Percentiles rank a stretch among this genome's conserved stretches.
phyloP scores from a whole-genome alignment of 2,329 filamentous ascomycete species.

The Rutstroemia sp. region DNA sequence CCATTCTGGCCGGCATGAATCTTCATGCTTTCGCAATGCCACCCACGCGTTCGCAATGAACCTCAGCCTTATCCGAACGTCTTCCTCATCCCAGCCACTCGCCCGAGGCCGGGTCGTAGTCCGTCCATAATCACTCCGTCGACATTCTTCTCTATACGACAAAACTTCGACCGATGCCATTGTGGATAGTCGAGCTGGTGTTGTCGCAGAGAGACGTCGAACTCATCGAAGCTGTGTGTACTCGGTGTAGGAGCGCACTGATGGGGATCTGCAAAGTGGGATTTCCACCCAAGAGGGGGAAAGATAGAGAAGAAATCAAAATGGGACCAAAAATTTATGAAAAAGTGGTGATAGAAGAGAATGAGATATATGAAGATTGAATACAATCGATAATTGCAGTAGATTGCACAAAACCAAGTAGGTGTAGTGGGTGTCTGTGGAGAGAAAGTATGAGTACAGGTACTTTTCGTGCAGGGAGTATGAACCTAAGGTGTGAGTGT shows the following conservation, averaged over 20 bases:
- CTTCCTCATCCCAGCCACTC: slow-evolving; percentile 38
- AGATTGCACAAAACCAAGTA: not conserved
- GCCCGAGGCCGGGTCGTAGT: slow-evolving; percentile 35
- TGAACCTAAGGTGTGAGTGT: too few species aligned
- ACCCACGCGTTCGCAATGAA: slow-evolving; percentile 31
- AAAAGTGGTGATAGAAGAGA: not conserved
- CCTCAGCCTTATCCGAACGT: slow-evolving; percentile 30
- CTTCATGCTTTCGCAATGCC: slow-evolving; percentile 19
- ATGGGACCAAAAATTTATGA: slow-evolving; percentile 1
- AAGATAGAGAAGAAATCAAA: not conserved
- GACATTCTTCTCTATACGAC: slow-evolving; percentile 33
- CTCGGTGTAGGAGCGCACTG: slow-evolving; percentile 7
- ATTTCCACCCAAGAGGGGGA: slow-evolving; percentile 8
- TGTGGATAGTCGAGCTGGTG: slow-evolving; percentile 29
- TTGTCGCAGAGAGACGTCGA: slow-evolving; percentile 24
- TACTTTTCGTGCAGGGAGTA: not conserved
- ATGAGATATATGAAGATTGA: not conserved
- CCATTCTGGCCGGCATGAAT: slow-evolving; percentile 19
- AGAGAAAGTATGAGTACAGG: not conserved
- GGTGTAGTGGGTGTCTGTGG: not conserved
- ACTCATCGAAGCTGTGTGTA: slow-evolving; percentile 29
- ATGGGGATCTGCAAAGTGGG: slow-evolving; percentile 9
- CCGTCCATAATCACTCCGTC: slow-evolving; percentile 34
- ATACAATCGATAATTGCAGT: not conserved
- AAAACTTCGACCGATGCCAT: slow-evolving; percentile 40